phyloP scores from a whole-genome alignment of 805 yeast genomes.

The Candida morakotiae region DNA sequence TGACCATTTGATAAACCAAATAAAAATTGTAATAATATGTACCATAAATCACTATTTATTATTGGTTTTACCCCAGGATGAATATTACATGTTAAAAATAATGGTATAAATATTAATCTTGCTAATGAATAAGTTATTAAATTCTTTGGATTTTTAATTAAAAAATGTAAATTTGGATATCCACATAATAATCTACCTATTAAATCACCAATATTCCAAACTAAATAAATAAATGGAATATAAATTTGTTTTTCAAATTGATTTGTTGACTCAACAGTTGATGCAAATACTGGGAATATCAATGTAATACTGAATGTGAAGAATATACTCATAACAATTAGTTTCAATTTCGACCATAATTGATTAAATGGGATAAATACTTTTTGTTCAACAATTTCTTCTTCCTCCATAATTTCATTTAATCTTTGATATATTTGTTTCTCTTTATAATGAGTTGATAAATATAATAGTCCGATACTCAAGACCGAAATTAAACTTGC shows the following conservation, averaged over 20 bases:
- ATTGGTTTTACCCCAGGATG: conserved; percentile 37
- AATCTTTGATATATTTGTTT: conserved; percentile 19
- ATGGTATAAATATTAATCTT: conserved; percentile 62
- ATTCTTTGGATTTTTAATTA: conserved; percentile 37
- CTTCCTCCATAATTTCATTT: conserved; percentile 10
- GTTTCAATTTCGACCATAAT: conserved; percentile 59
- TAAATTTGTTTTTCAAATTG: conserved; percentile 42
- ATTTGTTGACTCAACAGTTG: conserved; percentile 53
- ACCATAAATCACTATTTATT: conserved; percentile 58
- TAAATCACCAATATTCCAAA: conserved; percentile 91
- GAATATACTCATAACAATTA: conserved; percentile 66
- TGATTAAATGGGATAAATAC: conserved; percentile 54
- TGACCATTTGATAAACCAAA: conserved; percentile 93
- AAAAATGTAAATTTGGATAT: conserved; percentile 29
- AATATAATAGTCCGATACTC: conserved; percentile 37
- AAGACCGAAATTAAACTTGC: conserved; percentile 45
- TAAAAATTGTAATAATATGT: conserved; percentile 63
- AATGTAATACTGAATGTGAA: conserved; percentile 71
- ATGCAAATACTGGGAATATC: conserved; percentile 87
- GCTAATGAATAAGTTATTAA: conserved; percentile 52
- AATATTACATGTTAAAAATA: conserved; percentile 66
- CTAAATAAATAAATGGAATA: conserved; percentile 72
- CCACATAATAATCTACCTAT: conserved; percentile 72
- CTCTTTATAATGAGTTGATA: conserved; percentile 25
- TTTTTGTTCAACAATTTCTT: conserved; percentile 15